These are phyloP conservation scores for Hyparrhenia diplandra DNA, from an alignment of 176 grass and related monocot genomes.

Conservation along the genomic window DNA sequence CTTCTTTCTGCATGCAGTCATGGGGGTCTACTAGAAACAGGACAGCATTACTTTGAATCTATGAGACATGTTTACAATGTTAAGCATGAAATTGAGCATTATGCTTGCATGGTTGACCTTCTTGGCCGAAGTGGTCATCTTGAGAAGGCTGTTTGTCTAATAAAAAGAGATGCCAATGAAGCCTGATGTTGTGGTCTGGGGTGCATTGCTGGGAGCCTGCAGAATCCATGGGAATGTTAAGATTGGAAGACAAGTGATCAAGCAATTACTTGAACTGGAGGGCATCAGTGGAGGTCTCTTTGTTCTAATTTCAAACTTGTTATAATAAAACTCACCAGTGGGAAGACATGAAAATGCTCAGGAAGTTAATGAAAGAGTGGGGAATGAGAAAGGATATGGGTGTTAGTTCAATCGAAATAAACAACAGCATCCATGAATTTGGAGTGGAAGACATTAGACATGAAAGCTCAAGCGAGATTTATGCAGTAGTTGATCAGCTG, in stretches of 20 bases:
- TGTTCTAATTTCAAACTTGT: conserved; percentile 49
- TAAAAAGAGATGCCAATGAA: conserved; percentile 58
- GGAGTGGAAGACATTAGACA: conserved; percentile 43
- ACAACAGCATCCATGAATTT: conserved; percentile 35
- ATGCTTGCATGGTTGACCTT: conserved; percentile 53
- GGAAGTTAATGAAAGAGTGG: conserved; percentile 51
- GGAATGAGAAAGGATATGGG: conserved; percentile 40
- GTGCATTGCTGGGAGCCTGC: conserved; percentile 49
- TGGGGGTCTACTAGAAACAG: conserved; percentile 37
- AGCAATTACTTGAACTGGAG: conserved; percentile 44
- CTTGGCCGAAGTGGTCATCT: conserved; percentile 36
- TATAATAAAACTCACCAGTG: conserved; percentile 32
- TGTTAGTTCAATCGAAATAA: conserved; percentile 39
- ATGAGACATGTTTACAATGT: conserved; percentile 41
- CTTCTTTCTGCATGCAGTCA: conserved; percentile 57
- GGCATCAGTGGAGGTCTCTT: conserved; percentile 34
- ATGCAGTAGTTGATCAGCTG: conserved; percentile 9
- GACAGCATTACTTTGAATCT: conserved; percentile 37
- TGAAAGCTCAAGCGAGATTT: conserved; percentile 27
- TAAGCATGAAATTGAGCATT: conserved; percentile 48
- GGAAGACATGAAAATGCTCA: conserved; percentile 44
- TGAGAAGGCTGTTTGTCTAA: conserved; percentile 35
- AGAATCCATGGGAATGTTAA: conserved; percentile 44
- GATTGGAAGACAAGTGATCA: conserved; percentile 39
- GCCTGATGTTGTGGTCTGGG: conserved; percentile 54